These are phyloP conservation scores for Zasmidium cellare DNA, from an alignment of 2,329 filamentous ascomycete species.

Conservation along the genomic window DNA sequence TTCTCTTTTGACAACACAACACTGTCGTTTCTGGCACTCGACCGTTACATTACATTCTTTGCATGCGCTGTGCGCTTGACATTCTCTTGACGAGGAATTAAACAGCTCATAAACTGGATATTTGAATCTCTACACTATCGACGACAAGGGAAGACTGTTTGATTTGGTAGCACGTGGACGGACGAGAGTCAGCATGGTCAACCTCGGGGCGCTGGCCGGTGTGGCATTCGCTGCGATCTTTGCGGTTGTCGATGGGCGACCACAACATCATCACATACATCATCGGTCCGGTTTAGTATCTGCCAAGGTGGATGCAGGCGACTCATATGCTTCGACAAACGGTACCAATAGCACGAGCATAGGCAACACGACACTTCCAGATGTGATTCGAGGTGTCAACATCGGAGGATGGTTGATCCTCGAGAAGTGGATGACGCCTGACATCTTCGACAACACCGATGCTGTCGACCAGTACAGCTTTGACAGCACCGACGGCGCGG, in stretches of 20 bases:
- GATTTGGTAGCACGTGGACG: no score
- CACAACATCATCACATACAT: not conserved
- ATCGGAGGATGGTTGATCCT: slow-evolving; percentile 40
- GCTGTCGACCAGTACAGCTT: slow-evolving; percentile 42
- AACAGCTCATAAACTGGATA: no score
- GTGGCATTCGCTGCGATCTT: not conserved
- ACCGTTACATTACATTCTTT: not conserved
- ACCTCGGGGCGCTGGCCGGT: not conserved
- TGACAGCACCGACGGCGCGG: slow-evolving; percentile 33
- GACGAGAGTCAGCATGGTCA: not conserved
- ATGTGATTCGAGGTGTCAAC: slow-evolving; percentile 36
- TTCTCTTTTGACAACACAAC: not conserved
- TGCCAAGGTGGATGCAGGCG: not conserved
- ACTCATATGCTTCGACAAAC: not conserved
- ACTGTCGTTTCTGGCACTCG: not conserved
- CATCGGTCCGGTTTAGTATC: not conserved
- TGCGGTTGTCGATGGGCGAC: not conserved
- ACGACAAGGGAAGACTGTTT: no score
- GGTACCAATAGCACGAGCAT: not conserved
- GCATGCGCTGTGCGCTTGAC: not conserved
- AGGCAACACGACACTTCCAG: slow-evolving; percentile 5
- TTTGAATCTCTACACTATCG: no score
- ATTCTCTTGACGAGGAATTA: not conserved
- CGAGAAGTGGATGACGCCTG: slow-evolving; percentile 39
- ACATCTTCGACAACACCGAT: slow-evolving; percentile 35